Evolutionary conservation across 2,329 filamentous ascomycete species (phyloP).

Genomic region (Aulographum hederae): DNA sequence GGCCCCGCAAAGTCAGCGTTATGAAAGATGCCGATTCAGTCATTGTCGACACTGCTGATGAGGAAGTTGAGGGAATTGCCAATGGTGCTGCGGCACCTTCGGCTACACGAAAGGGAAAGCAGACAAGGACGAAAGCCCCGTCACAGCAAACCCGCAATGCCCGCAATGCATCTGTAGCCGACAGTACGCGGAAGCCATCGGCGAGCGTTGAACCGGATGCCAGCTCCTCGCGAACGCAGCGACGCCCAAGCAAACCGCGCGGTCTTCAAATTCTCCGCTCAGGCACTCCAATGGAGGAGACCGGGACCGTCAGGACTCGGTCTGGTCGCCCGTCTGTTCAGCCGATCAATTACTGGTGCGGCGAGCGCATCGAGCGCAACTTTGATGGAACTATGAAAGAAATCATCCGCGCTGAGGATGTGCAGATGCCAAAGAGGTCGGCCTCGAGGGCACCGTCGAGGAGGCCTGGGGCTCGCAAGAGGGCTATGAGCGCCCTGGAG

Average conservation of each 20-base stretch:
- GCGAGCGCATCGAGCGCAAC: slow-evolving; percentile 59
- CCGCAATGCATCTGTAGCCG: too few species aligned
- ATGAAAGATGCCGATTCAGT: too few species aligned
- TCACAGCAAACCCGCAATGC: too few species aligned
- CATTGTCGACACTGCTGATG: too few species aligned
- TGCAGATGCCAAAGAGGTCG: slow-evolving; percentile 20
- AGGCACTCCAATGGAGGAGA: slow-evolving; percentile 24
- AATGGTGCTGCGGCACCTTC: too few species aligned
- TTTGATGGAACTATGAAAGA: slow-evolving; percentile 54
- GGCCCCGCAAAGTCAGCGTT: too few species aligned
- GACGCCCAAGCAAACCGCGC: slow-evolving; percentile 6
- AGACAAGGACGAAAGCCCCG: too few species aligned
- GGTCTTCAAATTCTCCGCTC: slow-evolving; percentile 18
- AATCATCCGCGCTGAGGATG: slow-evolving; percentile 55
- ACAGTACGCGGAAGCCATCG: too few species aligned
- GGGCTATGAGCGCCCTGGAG: slow-evolving; percentile 12
- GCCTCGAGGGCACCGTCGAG: slow-evolving; percentile 10
- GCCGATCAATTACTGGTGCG: slow-evolving; percentile 73
- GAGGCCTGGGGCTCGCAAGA: background rate
- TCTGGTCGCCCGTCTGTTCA: slow-evolving; percentile 63
- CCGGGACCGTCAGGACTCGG: slow-evolving; percentile 43
- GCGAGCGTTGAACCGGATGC: too few species aligned
- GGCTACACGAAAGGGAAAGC: too few species aligned
- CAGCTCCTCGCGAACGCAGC: background rate
- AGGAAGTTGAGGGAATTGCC: too few species aligned